A percentile compares a stretch with the other conserved stretches of the same genome.
Evolutionary conservation across 768 basidiomycete genomes (phyloP).

Genomic region (Boletellus sp.): DNA sequence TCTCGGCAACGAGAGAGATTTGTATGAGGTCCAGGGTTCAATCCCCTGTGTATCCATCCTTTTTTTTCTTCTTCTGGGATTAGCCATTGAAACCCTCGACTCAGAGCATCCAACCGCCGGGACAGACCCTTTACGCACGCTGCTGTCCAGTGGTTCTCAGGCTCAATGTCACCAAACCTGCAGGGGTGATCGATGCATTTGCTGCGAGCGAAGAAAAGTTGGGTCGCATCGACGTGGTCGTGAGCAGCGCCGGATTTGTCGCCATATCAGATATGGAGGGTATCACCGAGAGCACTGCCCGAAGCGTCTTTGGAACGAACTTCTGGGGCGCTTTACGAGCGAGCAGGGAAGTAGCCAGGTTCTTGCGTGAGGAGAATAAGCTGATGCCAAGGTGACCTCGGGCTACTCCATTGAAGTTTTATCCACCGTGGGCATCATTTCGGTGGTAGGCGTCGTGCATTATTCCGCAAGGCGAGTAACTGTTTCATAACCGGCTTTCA

Average conservation of each 20-base stretch:
- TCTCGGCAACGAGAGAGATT: constrained; percentile 10
- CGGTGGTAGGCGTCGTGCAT: too few relatives aligned
- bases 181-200: constrained; percentile 36
- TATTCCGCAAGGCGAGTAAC: too few relatives aligned
- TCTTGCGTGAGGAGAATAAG: constrained; percentile 23
- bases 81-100: too few relatives aligned
- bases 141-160: too few relatives aligned
- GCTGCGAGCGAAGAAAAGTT: constrained; percentile 24
- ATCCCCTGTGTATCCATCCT: constrained; percentile 40
- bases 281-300: constrained; percentile 32
- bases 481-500: too few relatives aligned
- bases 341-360: constrained; percentile 30
- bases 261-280: constrained; percentile 36
- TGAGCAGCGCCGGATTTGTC: constrained; percentile 27
- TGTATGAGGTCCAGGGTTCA: constrained; percentile 45
- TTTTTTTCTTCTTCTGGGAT: too few relatives aligned
- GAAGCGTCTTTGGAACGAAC: constrained; percentile 31
- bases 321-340: constrained; percentile 31
- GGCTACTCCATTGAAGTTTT: too few relatives aligned
- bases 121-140: too few relatives aligned
- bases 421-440: too few relatives aligned
- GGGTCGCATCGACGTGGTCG: constrained; percentile 29
- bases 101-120: too few relatives aligned
- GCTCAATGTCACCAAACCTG: constrained; percentile 37
- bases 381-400: too few relatives aligned